Evolutionary conservation across 2,329 filamentous ascomycete species (phyloP), one percentile per base, ranked within the genome.

Genomic region (Macrophomina pseudophaseolina): DNA sequence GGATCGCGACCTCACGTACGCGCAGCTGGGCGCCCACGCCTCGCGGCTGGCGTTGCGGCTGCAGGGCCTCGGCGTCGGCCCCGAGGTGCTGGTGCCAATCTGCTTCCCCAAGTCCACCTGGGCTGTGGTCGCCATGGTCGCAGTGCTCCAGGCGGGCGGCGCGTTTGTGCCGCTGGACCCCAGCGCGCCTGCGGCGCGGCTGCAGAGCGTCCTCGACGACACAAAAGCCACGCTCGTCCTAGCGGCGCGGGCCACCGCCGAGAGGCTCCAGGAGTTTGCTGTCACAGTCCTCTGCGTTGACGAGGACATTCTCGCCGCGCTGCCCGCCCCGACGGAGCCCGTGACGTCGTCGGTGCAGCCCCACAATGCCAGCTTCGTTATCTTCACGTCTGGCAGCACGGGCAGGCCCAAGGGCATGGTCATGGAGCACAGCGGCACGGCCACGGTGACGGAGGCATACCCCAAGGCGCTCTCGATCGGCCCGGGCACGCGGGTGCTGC

Each of bases 341-440:
- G 48, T 28, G 52, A 14, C 52, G 16, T 44, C 42, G 42, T 44
- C 42, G 42, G 53, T 58, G 35, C 33, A 38, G 23, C 53, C 53
- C 3, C 28, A 58, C 18, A 62, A 62, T 8, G 42, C 28, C 28
- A 16, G 23, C 14, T 78, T 78, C 54, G 75, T 79, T 14, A 75
- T 78, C 40, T 78, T 77, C 58, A 79, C 76, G 0, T 76, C 74
- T 23, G 76, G 76, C 5, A 77, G 74, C 49, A 79, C 76, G 0
- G 76, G 76, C 8, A 35, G 72, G 33, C 76, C 76, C 0, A 79
- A 79, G 53, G 58, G 71, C 6, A 68, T 69, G 16, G 8, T 65
- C 33, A 44, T 58, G 28, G 51, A 51, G 46, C 63, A 65, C 30
- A 30, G 40, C 18, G 49, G 49, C 14, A 53, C 49, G 30, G 70